A percentile compares a stretch with the other conserved stretches of the same genome.
Evolutionary conservation across 305 asterid species (phyloP).

Genomic region (Solanum hybrid): DNA sequence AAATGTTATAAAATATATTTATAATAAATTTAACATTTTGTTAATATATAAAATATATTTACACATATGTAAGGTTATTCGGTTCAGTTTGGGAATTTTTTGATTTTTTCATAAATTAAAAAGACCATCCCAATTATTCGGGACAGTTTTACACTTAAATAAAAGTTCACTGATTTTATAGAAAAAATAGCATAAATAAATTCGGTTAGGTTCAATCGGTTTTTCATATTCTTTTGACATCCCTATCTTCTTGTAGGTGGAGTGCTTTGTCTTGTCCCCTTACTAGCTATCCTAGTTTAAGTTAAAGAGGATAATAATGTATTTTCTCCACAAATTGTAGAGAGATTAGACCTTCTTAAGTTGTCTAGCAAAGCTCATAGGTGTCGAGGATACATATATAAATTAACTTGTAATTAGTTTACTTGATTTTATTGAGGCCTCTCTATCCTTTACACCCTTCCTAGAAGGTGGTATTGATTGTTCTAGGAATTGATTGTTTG

Average conservation of each 20-base stretch:
- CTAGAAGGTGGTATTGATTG: no score
- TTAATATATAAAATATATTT: no score
- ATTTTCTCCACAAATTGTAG: background rate
- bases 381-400: background rate
- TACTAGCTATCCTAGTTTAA: background rate
- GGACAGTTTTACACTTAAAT: background rate
- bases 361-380: background rate
- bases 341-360: background rate
- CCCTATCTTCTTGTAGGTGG: background rate
- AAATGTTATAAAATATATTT: background rate
- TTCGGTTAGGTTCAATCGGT: no score
- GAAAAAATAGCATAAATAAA: no score
- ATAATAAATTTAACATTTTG: no score
- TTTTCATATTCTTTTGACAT: no score
- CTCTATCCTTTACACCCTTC: background rate
- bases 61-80: no score
- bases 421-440: background rate
- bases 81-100: no score
- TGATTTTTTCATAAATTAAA: no score
- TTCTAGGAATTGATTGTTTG: no score
- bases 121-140: background rate
- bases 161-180: background rate
- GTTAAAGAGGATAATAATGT: background rate
- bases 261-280: background rate
- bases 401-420: background rate